Conservation (phyloP, 1,284 basidiomycete species). For the Ceratobasidium papillatum region DNA sequence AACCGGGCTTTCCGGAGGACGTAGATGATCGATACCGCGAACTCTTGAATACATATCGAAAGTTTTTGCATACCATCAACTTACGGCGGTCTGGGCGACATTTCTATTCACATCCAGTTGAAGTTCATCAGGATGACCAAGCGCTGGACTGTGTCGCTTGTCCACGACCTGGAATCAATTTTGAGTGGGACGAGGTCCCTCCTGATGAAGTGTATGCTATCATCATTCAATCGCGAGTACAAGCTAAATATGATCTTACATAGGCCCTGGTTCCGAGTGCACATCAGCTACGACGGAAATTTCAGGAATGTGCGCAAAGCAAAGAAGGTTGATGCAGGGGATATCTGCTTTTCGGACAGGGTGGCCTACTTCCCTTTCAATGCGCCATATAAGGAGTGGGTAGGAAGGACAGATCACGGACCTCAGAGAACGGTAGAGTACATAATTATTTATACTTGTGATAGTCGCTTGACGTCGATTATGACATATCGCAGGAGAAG, state of each 20-base stretch:
- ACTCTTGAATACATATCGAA: background rate
- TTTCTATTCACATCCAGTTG: background rate
- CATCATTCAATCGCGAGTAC: no score
- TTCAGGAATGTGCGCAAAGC: background rate
- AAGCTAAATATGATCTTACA: no score
- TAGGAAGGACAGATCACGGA: background rate
- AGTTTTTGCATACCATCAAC: background rate
- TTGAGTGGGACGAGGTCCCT: background rate
- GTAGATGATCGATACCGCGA: slow-evolving; percentile 6
- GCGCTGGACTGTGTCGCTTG: slow-evolving; percentile 6
- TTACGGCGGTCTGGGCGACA: background rate
- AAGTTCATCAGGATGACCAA: background rate
- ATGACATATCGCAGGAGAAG: background rate
- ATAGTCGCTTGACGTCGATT: background rate
- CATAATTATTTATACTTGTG: background rate
- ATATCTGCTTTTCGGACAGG: slow-evolving; percentile 1
- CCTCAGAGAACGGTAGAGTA: background rate
- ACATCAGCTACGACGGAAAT: slow-evolving; percentile 5
- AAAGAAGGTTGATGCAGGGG: background rate
- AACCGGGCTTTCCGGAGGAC: background rate
- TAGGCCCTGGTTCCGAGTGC: background rate
- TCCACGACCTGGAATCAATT: slow-evolving; percentile 3
- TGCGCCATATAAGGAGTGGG: background rate
- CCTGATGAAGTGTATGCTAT: background rate
- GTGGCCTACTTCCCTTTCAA: background rate